Conservation (phyloP, 164 flowering plant species). For the Umbilicus rupestris region DNA sequence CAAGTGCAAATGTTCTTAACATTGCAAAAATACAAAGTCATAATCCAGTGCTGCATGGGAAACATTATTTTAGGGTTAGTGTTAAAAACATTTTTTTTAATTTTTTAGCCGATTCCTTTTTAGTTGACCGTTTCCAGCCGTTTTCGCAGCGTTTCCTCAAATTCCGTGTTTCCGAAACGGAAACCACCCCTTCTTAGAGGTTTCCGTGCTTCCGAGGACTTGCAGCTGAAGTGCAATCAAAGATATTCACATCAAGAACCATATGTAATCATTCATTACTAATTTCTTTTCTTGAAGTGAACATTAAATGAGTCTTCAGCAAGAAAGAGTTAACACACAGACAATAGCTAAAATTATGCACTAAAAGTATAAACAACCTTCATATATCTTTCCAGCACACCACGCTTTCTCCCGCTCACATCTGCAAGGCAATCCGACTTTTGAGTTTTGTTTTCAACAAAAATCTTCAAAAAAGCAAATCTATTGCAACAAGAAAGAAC, state of each 20-base stretch:
- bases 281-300: not conserved
- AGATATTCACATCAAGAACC: not conserved
- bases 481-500: not conserved
- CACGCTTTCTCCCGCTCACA: slow-evolving; percentile 43
- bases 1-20: too few species aligned
- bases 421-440: slow-evolving; percentile 33
- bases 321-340: not conserved
- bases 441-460: not conserved
- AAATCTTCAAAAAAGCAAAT: not conserved
- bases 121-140: too few species aligned
- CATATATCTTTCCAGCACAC: slow-evolving; percentile 82
- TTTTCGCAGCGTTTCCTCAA: too few species aligned
- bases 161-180: too few species aligned
- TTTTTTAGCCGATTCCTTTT: too few species aligned
- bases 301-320: not conserved
- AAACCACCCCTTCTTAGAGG: too few species aligned
- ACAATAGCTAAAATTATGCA: not conserved
- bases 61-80: too few species aligned
- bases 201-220: too few species aligned
- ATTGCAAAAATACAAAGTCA: too few species aligned
- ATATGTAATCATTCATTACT: not conserved
- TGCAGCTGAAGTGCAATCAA: too few species aligned
- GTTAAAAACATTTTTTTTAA: too few species aligned
- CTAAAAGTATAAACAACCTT: slow-evolving; percentile 33
- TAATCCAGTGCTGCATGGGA: too few species aligned